These are phyloP conservation scores for Pochonia chlamydosporia DNA, from an alignment of 2,329 filamentous ascomycete species.

Conservation along the genomic window DNA sequence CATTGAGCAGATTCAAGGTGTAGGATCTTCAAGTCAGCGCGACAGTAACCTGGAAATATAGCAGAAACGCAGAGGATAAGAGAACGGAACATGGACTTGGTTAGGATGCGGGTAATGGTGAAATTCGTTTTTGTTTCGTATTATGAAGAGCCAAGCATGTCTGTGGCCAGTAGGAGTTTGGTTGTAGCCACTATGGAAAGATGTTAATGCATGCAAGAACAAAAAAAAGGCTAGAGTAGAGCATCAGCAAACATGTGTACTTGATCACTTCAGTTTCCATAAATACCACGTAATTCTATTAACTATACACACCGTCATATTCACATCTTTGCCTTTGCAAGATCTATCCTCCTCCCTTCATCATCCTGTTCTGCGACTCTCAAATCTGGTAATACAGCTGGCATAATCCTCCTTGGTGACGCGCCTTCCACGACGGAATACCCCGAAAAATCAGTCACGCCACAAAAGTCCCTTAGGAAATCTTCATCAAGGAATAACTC, in stretches of 20 bases:
- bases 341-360: slow-evolving; percentile 64
- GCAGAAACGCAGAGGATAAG: not conserved
- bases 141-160: not conserved
- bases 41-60: slow-evolving; percentile 12
- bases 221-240: not conserved
- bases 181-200: slow-evolving; percentile 1
- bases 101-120: slow-evolving; percentile 1
- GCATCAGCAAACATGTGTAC: not conserved
- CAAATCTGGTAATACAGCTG: slow-evolving; percentile 60
- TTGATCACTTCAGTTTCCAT: not conserved
- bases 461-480: slow-evolving; percentile 60
- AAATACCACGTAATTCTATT: too few relatives aligned
- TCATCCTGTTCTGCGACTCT: slow-evolving; percentile 74
- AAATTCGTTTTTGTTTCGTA: not conserved
- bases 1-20: slow-evolving; percentile 51
- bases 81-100: slow-evolving; percentile 7
- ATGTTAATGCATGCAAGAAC: not conserved
- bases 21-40: slow-evolving; percentile 37
- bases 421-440: slow-evolving; percentile 65
- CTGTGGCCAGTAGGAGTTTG: not conserved
- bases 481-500: slow-evolving; percentile 73
- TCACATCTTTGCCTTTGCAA: slow-evolving; percentile 32
- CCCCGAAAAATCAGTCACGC: slow-evolving; percentile 64
- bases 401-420: slow-evolving; percentile 72
- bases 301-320: too few relatives aligned